Evolutionary conservation across 2,329 filamentous ascomycete genomes (phyloP), one percentile per base, ranked within the genome.

Genomic region (Stromatinia cepivora): DNA sequence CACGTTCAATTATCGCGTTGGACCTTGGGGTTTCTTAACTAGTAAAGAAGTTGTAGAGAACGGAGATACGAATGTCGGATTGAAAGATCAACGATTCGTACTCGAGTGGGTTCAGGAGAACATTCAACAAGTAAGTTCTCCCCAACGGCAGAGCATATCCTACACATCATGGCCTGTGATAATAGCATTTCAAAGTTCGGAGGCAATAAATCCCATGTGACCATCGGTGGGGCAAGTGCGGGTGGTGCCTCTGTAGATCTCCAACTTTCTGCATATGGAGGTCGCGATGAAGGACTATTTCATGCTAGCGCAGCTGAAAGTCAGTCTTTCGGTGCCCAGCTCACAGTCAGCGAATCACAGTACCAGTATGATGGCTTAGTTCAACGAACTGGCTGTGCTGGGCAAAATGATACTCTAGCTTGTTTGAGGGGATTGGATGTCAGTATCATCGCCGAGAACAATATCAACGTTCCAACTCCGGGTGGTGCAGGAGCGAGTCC

Each of bases 1-100:
- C 2, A 89, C 84, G 13, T 85, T 92, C 79, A 93, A 93, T 79
- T 93, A 94, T 77, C 88, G 92, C 7, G 90, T 94, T 15, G 91
- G 91, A 0, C 84, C 86, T 0, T 93, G 88, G 73, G 91, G 92
- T 0, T 94, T 93, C 76, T 82, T 94, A 17, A 86, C 87, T 1
- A 82, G 87, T 68, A 80, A 84, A 22, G 84, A 90, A 73, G 79
- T 89, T 1, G 73, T 80, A 45, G 75, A 75, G 72, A 73, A 79
- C 6, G 84, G 86, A 3, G 85, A 84, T 69, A 76, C 88, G 48
- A 93, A 93, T 77, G 88, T 88, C 73, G 91, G 91, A 1, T 81
- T 93, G 0, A 85, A 85, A 46, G 91, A 93, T 77, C 90, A 92
- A 78, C 81, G 88, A 66, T 89, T 90, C 75, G 88, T 87, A 0